phyloP scores from a whole-genome alignment of 768 basidiomycete species.

The Lentinus brumalis region DNA sequence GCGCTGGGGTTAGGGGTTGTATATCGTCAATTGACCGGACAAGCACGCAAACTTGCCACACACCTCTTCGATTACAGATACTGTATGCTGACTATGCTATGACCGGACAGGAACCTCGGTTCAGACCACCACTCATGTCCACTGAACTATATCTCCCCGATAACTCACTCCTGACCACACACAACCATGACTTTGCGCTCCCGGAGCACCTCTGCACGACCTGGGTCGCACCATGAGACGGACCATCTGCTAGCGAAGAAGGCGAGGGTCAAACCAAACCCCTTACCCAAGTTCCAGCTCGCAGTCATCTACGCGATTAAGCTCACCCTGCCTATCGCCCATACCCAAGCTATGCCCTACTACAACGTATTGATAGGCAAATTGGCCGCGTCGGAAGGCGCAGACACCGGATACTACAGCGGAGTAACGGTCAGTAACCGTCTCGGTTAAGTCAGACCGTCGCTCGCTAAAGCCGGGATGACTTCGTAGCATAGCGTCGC shows the following conservation, averaged over 20 bases:
- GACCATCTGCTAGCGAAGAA: background rate
- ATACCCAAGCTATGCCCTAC: constrained; percentile 64
- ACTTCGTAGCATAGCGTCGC: constrained; percentile 56
- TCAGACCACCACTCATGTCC: background rate
- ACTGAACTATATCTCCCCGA: constrained; percentile 2
- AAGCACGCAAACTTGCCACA: constrained; percentile 18
- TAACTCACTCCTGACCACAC: no score
- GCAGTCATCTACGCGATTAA: constrained; percentile 56
- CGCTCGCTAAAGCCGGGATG: background rate
- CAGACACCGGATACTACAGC: constrained; percentile 67
- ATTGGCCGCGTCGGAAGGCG: constrained; percentile 54
- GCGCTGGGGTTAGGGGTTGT: constrained; percentile 8
- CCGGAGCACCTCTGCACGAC: background rate
- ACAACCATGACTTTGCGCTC: background rate
- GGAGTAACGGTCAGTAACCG: constrained; percentile 54
- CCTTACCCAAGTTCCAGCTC: constrained; percentile 57
- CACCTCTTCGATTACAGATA: constrained; percentile 3
- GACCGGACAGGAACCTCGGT: background rate
- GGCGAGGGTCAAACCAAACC: constrained; percentile 33
- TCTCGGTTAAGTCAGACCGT: no score
- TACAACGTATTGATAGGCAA: constrained; percentile 63
- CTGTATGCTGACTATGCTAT: constrained; percentile 5
- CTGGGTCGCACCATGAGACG: background rate
- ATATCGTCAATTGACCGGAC: constrained; percentile 4
- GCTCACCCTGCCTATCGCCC: constrained; percentile 59